Evolutionary conservation across 176 grass and related monocot genomes (phyloP), one percentile per base, ranked within the genome.

Genomic region (Oryza australiensis): DNA sequence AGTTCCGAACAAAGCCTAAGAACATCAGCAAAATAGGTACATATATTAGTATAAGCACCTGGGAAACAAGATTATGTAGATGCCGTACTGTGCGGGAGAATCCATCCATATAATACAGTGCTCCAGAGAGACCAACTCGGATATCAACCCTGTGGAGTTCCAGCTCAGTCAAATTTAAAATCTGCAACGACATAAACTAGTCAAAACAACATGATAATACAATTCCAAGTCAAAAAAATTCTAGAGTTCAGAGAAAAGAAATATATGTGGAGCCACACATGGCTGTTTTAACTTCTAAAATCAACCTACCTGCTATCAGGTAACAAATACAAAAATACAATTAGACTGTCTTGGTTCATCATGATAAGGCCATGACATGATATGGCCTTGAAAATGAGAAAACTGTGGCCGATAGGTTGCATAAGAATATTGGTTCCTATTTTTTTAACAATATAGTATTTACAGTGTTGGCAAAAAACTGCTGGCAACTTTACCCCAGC

Each of bases 101-200:
- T 28, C 90, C 93, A 86, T 95, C 93, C 93, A 95, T 95, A 73
- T 88, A 92, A 67, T 92, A 90, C 15, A 95, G 71, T 78, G 93
- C 86, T 72, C 93, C 90, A 69, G 93, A 91, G 60, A 93, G 80
- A 24, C 96, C 93, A 74, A 95, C 93, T 75, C 87, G 83, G 49
- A 95, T 95, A 82, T 95, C 93, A 32, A 98, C 96, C 77, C 91
- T 85, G 80, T 95, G 95, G 73, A 98, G 93, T 84, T 95, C 96
- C 85, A 98, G 59, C 79, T 98, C 96, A 20, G 96, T 98, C 89
- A 98, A 98, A 91, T 98, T 98, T 76, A 98, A 81, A 81, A 98
- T 93, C 96, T 98, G 96, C 59, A 82, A 77, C 32, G 73, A 42
- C 33, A 38, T 26, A 86, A 38, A 59, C 12, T 16, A 92, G 86